Evolutionary conservation across 352 stramenopile species (phyloP).

Genomic region (Globisporangium paddicum): DNA sequence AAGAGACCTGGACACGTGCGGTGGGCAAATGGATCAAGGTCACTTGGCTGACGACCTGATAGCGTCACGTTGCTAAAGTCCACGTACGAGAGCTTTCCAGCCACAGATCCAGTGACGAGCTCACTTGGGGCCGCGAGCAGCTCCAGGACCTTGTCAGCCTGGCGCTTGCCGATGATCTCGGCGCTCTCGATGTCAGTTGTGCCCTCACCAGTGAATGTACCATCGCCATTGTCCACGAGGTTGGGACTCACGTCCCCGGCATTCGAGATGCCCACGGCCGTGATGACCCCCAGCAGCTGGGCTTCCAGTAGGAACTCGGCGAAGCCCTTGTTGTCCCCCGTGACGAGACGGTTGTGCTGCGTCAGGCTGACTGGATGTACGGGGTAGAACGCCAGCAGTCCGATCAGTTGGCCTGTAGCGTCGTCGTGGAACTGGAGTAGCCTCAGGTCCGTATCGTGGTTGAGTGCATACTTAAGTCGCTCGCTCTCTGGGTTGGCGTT

Average conservation of each 20-base stretch:
- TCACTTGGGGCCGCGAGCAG: constrained; percentile 23
- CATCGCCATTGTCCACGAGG: constrained; percentile 35
- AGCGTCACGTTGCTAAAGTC: too few relatives aligned
- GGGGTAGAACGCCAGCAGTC: constrained; percentile 65
- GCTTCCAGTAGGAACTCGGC: constrained; percentile 39
- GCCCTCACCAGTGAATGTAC: constrained; percentile 34
- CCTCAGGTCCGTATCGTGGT: constrained; percentile 70
- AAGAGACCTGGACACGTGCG: constrained; percentile 38
- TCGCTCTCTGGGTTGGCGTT: constrained; percentile 58
- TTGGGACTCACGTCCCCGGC: constrained; percentile 42
- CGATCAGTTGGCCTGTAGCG: constrained; percentile 29
- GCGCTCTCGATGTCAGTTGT: constrained; percentile 23
- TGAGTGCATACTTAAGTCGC: constrained; percentile 34
- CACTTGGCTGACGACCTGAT: too few relatives aligned
- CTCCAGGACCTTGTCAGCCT: constrained; percentile 25
- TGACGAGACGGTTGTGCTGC: constrained; percentile 62
- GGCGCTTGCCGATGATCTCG: constrained; percentile 38
- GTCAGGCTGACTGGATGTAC: constrained; percentile 81
- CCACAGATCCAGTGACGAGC: constrained; percentile 20
- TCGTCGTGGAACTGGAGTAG: constrained; percentile 49
- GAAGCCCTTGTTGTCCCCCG: constrained; percentile 77
- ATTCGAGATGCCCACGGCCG: constrained; percentile 37
- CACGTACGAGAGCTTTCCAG: constrained; percentile 37
- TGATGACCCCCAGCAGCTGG: constrained; percentile 18
- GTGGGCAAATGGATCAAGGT: constrained; percentile 25